phyloP scores from a whole-genome alignment of 2,329 filamentous ascomycete species.

The Aspergillus terreus region DNA sequence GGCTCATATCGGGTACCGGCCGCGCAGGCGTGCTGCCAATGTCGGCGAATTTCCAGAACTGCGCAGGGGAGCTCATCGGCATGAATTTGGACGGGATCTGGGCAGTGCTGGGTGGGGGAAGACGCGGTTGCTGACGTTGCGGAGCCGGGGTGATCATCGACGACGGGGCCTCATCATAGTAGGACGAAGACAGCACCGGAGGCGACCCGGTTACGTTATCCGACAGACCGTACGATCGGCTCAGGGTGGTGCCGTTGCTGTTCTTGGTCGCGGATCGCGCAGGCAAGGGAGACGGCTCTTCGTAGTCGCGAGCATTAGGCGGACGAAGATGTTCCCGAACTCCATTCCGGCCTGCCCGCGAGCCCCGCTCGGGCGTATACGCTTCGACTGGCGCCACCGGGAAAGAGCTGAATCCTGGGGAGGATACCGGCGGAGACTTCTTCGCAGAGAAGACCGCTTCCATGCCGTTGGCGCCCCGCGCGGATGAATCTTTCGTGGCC shows the following conservation, averaged over 20 bases:
- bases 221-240: slow-evolving; percentile 38
- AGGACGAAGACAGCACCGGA: slow-evolving; percentile 48
- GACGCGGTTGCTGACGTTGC: slow-evolving; percentile 45
- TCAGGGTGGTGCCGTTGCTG: slow-evolving; percentile 25
- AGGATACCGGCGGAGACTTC: slow-evolving; percentile 36
- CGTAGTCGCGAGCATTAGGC: slow-evolving; percentile 32
- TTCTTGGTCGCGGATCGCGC: slow-evolving; percentile 27
- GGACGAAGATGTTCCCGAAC: slow-evolving; percentile 27
- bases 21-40: slow-evolving; percentile 45
- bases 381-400: slow-evolving; percentile 42
- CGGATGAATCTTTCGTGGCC: slow-evolving; percentile 41
- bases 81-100: slow-evolving; percentile 50
- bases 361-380: slow-evolving; percentile 46
- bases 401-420: slow-evolving; percentile 41
- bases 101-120: slow-evolving; percentile 47
- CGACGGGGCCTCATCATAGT: slow-evolving; percentile 44
- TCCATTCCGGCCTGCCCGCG: slow-evolving; percentile 32
- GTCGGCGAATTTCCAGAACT: slow-evolving; percentile 49
- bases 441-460: slow-evolving; percentile 40
- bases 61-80: slow-evolving; percentile 49
- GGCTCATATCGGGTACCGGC: slow-evolving; percentile 43
- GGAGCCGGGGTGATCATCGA: slow-evolving; percentile 49
- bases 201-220: slow-evolving; percentile 40
- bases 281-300: slow-evolving; percentile 43
- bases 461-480: slow-evolving; percentile 34